These are phyloP conservation scores for Fusarium sp. DNA, from an alignment of 2,329 filamentous ascomycete genomes.

Conservation along the genomic window DNA sequence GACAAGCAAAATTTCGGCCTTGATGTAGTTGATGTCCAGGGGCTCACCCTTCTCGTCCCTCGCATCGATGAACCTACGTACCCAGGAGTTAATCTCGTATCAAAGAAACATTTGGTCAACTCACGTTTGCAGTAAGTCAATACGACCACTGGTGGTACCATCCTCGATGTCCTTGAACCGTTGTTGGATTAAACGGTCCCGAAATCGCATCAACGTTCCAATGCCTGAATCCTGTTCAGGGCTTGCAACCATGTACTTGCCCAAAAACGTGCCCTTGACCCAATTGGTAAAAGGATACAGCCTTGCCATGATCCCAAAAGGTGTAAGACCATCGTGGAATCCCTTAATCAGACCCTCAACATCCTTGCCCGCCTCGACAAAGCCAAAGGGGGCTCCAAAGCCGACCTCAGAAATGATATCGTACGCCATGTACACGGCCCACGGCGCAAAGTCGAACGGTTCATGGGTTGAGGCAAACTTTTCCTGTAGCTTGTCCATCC, in stretches of 20 bases:
- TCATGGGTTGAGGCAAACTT: slow-evolving; percentile 55
- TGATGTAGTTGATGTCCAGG: slow-evolving; percentile 34
- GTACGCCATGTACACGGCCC: slow-evolving; percentile 44
- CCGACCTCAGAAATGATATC: slow-evolving; percentile 62
- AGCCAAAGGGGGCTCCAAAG: slow-evolving; percentile 50
- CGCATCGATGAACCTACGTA: slow-evolving; percentile 25
- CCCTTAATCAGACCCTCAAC: slow-evolving; percentile 52
- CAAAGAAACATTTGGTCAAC: rapidly evolving
- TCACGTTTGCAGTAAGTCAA: slow-evolving; percentile 62
- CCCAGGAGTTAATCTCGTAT: background rate
- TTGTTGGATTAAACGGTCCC: slow-evolving; percentile 60
- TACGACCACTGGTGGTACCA: slow-evolving; percentile 51
- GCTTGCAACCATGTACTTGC: slow-evolving; percentile 35
- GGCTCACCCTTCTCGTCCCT: slow-evolving; percentile 20
- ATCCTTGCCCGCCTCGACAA: slow-evolving; percentile 57
- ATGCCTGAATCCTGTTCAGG: slow-evolving; percentile 63
- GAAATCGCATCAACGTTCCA: slow-evolving; percentile 64
- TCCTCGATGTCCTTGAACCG: slow-evolving; percentile 56
- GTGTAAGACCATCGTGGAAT: slow-evolving; percentile 30
- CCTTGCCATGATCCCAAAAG: slow-evolving; percentile 55
- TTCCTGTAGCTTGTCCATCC: slow-evolving; percentile 57
- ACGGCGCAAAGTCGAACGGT: slow-evolving; percentile 60
- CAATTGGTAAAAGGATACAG: slow-evolving; percentile 31
- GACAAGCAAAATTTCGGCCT: slow-evolving; percentile 31
- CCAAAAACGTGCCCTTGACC: slow-evolving; percentile 32